A percentile compares a stretch with the other conserved stretches of the same genome.
Conservation (phyloP, 75 land plant genomes). For the Chamaecyparis obtusa region DNA sequence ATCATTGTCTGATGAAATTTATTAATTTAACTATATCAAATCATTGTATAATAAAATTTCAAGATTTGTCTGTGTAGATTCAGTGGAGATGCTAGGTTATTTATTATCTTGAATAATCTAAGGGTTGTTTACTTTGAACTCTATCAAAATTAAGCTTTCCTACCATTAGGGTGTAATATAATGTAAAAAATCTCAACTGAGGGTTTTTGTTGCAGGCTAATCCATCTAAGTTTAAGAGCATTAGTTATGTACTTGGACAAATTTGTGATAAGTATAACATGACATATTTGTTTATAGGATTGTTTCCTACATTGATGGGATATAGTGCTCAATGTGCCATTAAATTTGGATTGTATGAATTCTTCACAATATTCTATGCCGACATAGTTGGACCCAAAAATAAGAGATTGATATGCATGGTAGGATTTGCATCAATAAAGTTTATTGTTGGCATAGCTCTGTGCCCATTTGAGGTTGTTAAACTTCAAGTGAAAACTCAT, state of each 20-base stretch:
- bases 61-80: too few species aligned
- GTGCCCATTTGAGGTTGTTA: constrained; percentile 41
- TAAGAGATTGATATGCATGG: constrained; percentile 35
- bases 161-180: background rate
- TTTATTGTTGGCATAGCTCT: constrained; percentile 34
- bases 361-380: constrained; percentile 33
- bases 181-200: background rate
- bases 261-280: constrained; percentile 20
- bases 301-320: constrained; percentile 37
- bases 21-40: too few species aligned
- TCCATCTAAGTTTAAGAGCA: constrained; percentile 24
- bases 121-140: too few species aligned
- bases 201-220: constrained; percentile 22
- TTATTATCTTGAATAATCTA: too few species aligned
- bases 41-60: too few species aligned
- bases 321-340: constrained; percentile 38
- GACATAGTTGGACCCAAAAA: constrained; percentile 16
- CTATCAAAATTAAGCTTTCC: too few species aligned
- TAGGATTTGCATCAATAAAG: constrained; percentile 39
- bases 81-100: too few species aligned
- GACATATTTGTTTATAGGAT: constrained; percentile 27
- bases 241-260: constrained; percentile 9
- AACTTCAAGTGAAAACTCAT: constrained; percentile 33
- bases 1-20: too few species aligned
- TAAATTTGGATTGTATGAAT: constrained; percentile 42